Evolutionary conservation across 345 rosid species (phyloP), one percentile per base, ranked within the genome.

Genomic region (Populus pruinosa): DNA sequence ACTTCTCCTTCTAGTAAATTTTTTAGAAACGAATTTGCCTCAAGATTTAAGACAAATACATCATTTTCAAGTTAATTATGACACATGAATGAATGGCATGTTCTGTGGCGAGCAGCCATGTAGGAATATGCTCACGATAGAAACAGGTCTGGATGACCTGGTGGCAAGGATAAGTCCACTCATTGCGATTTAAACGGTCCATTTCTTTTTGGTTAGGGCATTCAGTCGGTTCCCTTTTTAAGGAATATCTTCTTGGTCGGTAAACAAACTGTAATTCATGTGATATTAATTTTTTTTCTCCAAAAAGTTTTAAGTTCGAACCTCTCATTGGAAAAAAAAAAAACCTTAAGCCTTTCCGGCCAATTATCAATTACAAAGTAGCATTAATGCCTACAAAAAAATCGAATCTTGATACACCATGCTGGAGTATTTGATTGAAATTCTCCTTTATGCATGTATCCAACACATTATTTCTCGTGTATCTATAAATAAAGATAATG

Each of bases 21-120:
- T 41, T 4, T 14, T 47, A 69, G n/a, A 67, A 41, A 14, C 16
- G 41, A 55, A 7, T 25, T 50, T 74, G 71, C 49, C 29, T 36
- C 56, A 11, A 35, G 71, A 70, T 29, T 21, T 80, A 41, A 53
- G 79, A 80, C 76, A 75, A 33, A 75, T 63, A 70, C 78, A 43
- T 80, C 66, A 63, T 25, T 13, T 17, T 47, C 53, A 47, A 47
- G 18, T 14, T 47, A 67, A 80, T 27, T 75, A 64, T 5, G 72
- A 69, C 72, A 65, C 31, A 66, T 27, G 17, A 39, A 69, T 18
- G 25, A 69, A 69, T 18, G n/a, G 50, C 67, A 73, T 73, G 53
- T 59, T 73, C 67, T 56, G 76, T 59, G 76, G 76, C 76, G 35
- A 36, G 53, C 35, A 59, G 43, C 67, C 23, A 16, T 53, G 41